Percentiles rank a stretch among this genome's conserved stretches.
phyloP scores from a whole-genome alignment of 768 basidiomycete genomes.

The Hericium alpestre region DNA sequence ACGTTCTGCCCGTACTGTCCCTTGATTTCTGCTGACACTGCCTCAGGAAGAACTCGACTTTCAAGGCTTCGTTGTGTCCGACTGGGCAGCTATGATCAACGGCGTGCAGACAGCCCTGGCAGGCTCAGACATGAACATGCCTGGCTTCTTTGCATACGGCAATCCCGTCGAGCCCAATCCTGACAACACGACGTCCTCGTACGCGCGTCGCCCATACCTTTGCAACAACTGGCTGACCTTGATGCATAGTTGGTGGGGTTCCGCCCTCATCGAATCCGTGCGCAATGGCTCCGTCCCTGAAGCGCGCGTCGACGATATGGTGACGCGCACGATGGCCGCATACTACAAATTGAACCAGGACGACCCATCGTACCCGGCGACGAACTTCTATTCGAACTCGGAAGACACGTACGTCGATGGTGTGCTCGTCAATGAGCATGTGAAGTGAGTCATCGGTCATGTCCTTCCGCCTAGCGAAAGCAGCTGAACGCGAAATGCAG shows the following conservation, averaged over 20 bases:
- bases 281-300: slow-evolving; percentile 61
- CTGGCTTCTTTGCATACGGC: slow-evolving; percentile 22
- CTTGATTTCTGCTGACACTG: neutral
- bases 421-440: slow-evolving; percentile 43
- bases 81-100: slow-evolving; percentile 64
- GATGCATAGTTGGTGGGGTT: slow-evolving; percentile 49
- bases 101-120: slow-evolving; percentile 35
- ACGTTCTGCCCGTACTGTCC: neutral
- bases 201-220: neutral
- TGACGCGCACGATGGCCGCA: slow-evolving; percentile 61
- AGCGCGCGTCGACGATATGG: slow-evolving; percentile 70
- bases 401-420: slow-evolving; percentile 31
- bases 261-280: slow-evolving; percentile 57
- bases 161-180: neutral
- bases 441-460: slow-evolving; percentile 26
- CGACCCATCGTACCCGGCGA: slow-evolving; percentile 43
- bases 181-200: neutral
- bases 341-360: slow-evolving; percentile 68
- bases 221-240: slow-evolving; percentile 31
- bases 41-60: slow-evolving; percentile 24
- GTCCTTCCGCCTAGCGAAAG: neutral
- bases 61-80: slow-evolving; percentile 70
- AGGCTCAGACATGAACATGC: slow-evolving; percentile 62
- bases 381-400: slow-evolving; percentile 56
- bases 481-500: neutral